These are phyloP conservation scores for Zea luxurians DNA, from an alignment of 176 grass and related monocot genomes.

Conservation along the genomic window DNA sequence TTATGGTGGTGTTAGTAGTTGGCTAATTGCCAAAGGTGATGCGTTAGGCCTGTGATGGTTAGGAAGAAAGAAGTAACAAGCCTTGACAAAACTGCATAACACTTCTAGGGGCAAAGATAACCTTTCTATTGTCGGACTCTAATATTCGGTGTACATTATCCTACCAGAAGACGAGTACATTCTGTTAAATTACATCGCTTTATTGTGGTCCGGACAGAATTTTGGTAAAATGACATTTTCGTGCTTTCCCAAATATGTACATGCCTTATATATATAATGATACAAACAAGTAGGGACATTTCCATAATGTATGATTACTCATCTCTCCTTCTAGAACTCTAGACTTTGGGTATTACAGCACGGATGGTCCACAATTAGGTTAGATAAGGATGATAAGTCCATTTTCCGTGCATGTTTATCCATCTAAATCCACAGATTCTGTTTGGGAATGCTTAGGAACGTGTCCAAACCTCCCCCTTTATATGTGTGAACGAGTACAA, in stretches of 20 bases:
- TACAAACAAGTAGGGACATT: no score
- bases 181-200: neutral
- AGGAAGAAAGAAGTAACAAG: neutral
- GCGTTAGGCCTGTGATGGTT: neutral
- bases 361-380: no score
- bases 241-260: neutral
- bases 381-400: no score
- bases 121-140: conserved; percentile 2
- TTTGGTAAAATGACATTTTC: conserved; percentile 29
- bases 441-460: no score
- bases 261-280: neutral
- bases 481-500: no score
- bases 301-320: no score
- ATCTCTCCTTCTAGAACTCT: no score
- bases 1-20: neutral
- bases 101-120: neutral
- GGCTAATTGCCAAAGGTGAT: neutral
- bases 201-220: conserved; percentile 6
- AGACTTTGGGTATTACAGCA: no score
- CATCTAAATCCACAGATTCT: no score
- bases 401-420: no score
- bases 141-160: neutral
- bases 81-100: neutral
- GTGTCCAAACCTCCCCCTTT: no score
- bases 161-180: neutral